Evolutionary conservation across 2,329 filamentous ascomycete species (phyloP).

Genomic region (Onygenales sp.): DNA sequence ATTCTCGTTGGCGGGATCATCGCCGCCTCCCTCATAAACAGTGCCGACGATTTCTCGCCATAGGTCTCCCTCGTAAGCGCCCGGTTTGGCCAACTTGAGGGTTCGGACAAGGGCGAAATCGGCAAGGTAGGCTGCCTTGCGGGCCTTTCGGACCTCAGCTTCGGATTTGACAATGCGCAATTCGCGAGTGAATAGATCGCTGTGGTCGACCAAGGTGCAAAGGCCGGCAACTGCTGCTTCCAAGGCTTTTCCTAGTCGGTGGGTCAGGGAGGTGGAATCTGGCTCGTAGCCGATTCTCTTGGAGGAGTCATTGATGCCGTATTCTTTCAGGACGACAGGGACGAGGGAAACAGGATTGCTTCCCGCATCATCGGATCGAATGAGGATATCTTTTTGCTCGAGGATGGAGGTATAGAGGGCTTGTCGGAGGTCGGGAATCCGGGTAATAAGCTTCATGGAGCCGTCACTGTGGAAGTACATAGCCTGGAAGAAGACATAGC

Average conservation of each 20-base stretch:
- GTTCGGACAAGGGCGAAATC: conserved; percentile 26
- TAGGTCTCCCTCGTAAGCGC: conserved; percentile 26
- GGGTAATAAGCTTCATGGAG: conserved; percentile 23
- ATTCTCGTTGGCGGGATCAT: conserved; percentile 27
- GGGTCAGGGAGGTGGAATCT: conserved; percentile 30
- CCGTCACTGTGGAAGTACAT: conserved; percentile 28
- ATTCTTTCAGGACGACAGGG: conserved; percentile 19
- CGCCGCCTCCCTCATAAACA: conserved; percentile 27
- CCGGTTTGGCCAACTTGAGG: conserved; percentile 26
- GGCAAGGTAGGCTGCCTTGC: conserved; percentile 25
- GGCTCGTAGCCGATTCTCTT: conserved; percentile 24
- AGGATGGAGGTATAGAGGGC: conserved; percentile 25
- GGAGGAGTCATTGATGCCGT: conserved; percentile 19
- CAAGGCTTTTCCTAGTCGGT: conserved; percentile 24
- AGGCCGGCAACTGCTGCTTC: conserved; percentile 22
- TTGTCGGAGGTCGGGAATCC: conserved; percentile 22
- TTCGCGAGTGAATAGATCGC: conserved; percentile 21
- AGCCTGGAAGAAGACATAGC: conserved; percentile 29
- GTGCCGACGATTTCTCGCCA: conserved; percentile 26
- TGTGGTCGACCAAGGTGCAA: conserved; percentile 22
- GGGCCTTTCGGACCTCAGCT: conserved; percentile 20
- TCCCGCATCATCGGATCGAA: conserved; percentile 20
- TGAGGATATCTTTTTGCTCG: conserved; percentile 20
- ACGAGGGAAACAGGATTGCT: conserved; percentile 23
- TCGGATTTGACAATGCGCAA: conserved; percentile 25